phyloP scores from a whole-genome alignment of 139 green algal species.

The Yamagishiella unicocca region DNA sequence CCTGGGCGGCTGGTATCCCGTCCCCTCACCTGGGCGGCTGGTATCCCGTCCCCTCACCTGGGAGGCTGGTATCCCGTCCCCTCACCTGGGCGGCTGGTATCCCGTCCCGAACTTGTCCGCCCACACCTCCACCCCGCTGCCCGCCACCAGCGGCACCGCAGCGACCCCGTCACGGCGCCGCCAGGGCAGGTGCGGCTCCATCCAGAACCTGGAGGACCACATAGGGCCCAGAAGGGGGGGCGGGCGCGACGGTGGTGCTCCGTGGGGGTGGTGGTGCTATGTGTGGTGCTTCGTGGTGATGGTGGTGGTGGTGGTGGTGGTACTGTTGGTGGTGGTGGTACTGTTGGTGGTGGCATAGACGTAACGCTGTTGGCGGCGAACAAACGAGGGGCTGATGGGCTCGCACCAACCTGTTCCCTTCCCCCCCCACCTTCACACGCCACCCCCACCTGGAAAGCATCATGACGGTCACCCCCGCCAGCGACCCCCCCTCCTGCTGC shows the following conservation, averaged over 20 bases:
- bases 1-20: no score
- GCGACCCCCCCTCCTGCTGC: not conserved
- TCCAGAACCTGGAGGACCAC: conserved; percentile 18
- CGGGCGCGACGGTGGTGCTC: not conserved
- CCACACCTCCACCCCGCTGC: conserved; percentile 41
- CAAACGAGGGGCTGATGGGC: not conserved
- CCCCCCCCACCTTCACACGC: no score
- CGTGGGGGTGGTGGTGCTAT: not conserved
- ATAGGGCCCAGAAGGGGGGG: not conserved
- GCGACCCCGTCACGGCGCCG: not conserved
- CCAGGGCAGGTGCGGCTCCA: conserved; percentile 35
- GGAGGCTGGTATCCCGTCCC: not conserved
- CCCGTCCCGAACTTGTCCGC: conserved; percentile 60
- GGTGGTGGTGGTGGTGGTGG: not conserved
- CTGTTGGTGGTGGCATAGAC: not conserved
- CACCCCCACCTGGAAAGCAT: not conserved
- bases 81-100: conserved; percentile 44
- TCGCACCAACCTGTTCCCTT: not conserved
- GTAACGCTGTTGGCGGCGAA: not conserved
- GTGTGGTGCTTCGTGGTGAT: no score
- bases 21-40: conserved; percentile 27
- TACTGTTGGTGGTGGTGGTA: not conserved
- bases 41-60: no score
- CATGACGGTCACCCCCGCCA: not conserved
- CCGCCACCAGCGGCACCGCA: conserved; percentile 12